A percentile compares a stretch with the other conserved stretches of the same genome.
Evolutionary conservation across 306 rosid species (phyloP).

Genomic region (Corylus heterophylla): DNA sequence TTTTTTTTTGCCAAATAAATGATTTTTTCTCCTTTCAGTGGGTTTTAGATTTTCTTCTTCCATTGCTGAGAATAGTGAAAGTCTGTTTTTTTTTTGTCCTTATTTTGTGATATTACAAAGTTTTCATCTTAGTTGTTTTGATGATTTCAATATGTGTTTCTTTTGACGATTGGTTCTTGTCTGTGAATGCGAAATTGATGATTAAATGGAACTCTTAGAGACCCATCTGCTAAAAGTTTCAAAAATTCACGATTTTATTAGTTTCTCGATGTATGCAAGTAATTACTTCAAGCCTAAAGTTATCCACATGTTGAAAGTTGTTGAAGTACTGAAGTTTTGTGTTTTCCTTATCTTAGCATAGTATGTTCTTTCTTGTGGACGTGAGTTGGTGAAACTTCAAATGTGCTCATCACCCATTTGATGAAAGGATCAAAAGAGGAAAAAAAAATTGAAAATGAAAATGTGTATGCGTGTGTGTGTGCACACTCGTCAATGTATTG

Average conservation of each 20-base stretch:
- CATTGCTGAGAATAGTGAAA: background rate
- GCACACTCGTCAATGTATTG: background rate
- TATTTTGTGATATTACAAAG: background rate
- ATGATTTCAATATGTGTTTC: background rate
- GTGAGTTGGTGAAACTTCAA: background rate
- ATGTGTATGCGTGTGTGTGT: background rate
- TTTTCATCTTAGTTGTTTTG: background rate
- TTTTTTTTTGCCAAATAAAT: too few species aligned
- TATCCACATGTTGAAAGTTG: background rate
- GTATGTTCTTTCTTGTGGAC: background rate
- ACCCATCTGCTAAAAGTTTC: background rate
- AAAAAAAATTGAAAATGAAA: constrained; percentile 2
- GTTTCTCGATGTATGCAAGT: background rate
- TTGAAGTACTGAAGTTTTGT: background rate
- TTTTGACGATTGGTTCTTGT: background rate
- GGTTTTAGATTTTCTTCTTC: background rate
- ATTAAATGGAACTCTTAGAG: background rate
- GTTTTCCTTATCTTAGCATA: background rate
- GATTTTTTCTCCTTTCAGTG: background rate
- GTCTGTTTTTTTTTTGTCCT: background rate
- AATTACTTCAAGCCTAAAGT: background rate
- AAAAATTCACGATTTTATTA: background rate
- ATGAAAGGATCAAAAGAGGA: constrained; percentile 28
- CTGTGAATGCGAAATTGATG: background rate
- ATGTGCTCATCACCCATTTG: constrained; percentile 46